These are phyloP conservation scores for Colletotrichum gigasporum DNA, from an alignment of 2,329 filamentous ascomycete species.

Conservation along the genomic window DNA sequence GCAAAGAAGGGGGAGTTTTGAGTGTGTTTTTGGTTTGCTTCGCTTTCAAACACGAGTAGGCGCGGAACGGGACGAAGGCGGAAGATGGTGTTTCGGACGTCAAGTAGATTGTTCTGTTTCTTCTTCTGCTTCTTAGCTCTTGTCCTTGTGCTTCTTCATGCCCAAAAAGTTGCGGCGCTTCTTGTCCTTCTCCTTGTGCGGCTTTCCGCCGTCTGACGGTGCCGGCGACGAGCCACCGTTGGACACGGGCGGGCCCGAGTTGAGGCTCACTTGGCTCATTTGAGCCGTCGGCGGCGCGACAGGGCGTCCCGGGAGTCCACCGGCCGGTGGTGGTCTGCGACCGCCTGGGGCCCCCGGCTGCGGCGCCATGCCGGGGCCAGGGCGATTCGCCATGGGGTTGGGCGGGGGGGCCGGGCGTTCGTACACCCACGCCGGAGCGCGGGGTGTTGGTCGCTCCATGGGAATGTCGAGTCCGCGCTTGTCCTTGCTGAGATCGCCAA, in stretches of 20 bases:
- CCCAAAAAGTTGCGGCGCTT: constrained; percentile 68
- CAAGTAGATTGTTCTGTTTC: neutral
- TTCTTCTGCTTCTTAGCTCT: neutral
- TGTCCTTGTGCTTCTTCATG: constrained; percentile 60
- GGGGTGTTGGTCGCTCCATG: constrained; percentile 80
- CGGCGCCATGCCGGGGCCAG: constrained; percentile 39
- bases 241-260: constrained; percentile 37
- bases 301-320: constrained; percentile 48
- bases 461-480: constrained; percentile 83
- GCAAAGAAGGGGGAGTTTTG: neutral
- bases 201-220: constrained; percentile 47
- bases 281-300: constrained; percentile 60
- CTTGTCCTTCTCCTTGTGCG: constrained; percentile 70
- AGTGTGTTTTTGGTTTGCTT: neutral
- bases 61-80: too few species aligned
- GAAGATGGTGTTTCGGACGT: neutral
- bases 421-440: constrained; percentile 86
- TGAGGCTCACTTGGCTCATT: constrained; percentile 65
- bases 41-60: too few species aligned
- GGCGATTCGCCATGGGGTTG: constrained; percentile 44
- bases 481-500: constrained; percentile 81
- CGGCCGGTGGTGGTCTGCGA: constrained; percentile 35
- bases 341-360: constrained; percentile 35
- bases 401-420: constrained; percentile 72
- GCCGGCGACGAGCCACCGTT: constrained; percentile 34